Base-by-base conservation (phyloP, 2,329 filamentous ascomycete species). In the Cytospora mali region DNA sequence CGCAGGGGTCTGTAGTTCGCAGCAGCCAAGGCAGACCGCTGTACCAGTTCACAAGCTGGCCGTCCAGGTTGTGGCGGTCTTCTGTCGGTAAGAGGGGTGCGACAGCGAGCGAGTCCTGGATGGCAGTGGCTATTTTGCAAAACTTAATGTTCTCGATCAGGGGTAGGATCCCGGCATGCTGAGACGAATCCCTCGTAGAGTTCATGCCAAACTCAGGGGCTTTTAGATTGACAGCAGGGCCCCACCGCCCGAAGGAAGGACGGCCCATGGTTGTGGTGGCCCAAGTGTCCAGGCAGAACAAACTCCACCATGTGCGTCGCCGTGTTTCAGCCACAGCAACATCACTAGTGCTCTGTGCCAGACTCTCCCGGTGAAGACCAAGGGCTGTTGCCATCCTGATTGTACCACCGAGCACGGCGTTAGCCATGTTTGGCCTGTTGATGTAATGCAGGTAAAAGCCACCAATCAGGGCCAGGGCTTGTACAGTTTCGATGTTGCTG, bases 401-500 rank as follows among this genome's bases (percentile, higher is more conserved):
- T 4, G 88, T 86, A 3, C 88, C 88, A 21, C 89, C 89, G 70
- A 90, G 84, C 11, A 92, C 80, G 27, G 88, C 86, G 71, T 91
- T 90, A 18, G 89, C 90, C 79, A 92, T 88, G 70, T 92, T 92
- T 1, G 89, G 89, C 23, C 88, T 82, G 75, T 91, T 91, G 69
- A 90, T 85, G 70, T 92, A 92, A 73, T 92, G 90, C 61, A 92
- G 83, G 71, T 93, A 93, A 75, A 87, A 90, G 29, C 90, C 90
- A 48, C 88, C 88, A 69, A 92, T 86, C 28, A 93, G 80, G 3
- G 86, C 85, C 18, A 92, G 75, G 1, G 89, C 87, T 71, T 93
- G 89, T 3, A 92, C 81, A 0, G 85, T 89, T 72, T 92, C 89
- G n/a, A 92, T 78, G 68, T 89, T 86, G 51, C 88, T 87, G 68